These are phyloP conservation scores for Ceriops decandra DNA, from an alignment of 345 rosid genomes.

Conservation along the genomic window DNA sequence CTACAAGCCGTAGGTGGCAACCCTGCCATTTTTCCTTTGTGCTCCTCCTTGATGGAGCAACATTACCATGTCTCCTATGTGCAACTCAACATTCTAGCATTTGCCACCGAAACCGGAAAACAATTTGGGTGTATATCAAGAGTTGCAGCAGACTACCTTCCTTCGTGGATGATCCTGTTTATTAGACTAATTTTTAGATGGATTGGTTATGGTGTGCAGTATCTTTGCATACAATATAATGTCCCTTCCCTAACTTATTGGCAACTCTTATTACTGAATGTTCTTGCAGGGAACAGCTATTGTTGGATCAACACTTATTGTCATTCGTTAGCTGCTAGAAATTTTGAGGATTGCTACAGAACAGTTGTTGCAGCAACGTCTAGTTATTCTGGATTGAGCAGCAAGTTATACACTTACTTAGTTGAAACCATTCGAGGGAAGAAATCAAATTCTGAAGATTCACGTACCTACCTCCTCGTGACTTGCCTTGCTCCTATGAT, in stretches of 20 bases:
- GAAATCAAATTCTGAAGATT: constrained; percentile 11
- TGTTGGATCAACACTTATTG: constrained; percentile 25
- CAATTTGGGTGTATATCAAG: constrained; percentile 10
- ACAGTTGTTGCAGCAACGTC: constrained; percentile 5
- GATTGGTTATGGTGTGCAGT: constrained; percentile 14
- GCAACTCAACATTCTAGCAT: constrained; percentile 5
- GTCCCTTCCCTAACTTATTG: constrained; percentile 4
- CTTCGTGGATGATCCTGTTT: constrained; percentile 8
- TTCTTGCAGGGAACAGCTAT: constrained; percentile 16
- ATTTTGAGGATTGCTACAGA: constrained; percentile 6
- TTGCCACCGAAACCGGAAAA: constrained; percentile 18
- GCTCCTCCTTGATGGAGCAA: not conserved
- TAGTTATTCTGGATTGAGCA: constrained; percentile 9
- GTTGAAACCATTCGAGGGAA: constrained; percentile 11
- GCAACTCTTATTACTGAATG: constrained; percentile 12
- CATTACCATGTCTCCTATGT: constrained; percentile 6
- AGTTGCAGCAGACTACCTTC: constrained; percentile 12
- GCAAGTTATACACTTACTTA: not conserved
- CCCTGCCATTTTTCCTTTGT: constrained; percentile 7
- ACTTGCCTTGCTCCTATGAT: constrained; percentile 4
- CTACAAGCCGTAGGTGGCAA: constrained; percentile 14
- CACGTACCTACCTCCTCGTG: constrained; percentile 10
- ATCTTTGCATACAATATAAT: constrained; percentile 5
- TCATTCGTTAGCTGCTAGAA: constrained; percentile 16
- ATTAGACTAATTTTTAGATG: constrained; percentile 12